These are phyloP conservation scores for Nissolia schottii DNA, from an alignment of 306 rosid genomes.

Conservation along the genomic window DNA sequence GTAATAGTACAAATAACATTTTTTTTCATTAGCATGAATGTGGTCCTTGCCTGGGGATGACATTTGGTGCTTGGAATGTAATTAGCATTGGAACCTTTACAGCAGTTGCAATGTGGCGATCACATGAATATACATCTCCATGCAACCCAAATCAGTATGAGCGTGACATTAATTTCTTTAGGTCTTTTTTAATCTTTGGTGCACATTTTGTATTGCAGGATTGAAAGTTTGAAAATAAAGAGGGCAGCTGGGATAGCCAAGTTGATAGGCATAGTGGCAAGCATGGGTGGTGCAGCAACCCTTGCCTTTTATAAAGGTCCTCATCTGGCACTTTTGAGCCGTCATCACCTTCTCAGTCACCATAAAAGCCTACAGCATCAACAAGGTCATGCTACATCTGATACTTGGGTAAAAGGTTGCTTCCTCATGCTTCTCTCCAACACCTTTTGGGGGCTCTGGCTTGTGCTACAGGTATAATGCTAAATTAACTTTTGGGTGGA, in stretches of 20 bases:
- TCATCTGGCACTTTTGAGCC: constrained; percentile 25
- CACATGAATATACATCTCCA: not conserved
- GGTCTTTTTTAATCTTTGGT: not conserved
- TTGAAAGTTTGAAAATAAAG: constrained; percentile 54
- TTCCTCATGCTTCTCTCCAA: constrained; percentile 58
- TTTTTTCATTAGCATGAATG: too few species aligned
- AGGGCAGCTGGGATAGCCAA: constrained; percentile 50
- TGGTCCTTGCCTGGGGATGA: not conserved
- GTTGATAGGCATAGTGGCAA: constrained; percentile 48
- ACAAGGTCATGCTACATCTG: constrained; percentile 14
- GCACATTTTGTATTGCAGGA: constrained; percentile 26
- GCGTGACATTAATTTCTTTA: not conserved
- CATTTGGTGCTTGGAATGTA: not conserved
- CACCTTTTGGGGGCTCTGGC: constrained; percentile 52
- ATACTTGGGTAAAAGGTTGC: constrained; percentile 70
- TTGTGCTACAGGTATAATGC: constrained; percentile 63
- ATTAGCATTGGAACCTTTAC: too few species aligned
- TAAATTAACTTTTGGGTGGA: too few species aligned
- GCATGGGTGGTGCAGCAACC: constrained; percentile 47
- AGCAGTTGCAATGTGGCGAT: not conserved
- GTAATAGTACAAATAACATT: too few species aligned
- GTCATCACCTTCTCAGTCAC: constrained; percentile 24
- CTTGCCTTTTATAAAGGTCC: constrained; percentile 73
- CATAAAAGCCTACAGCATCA: constrained; percentile 6
- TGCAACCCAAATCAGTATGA: not conserved